Conservation (phyloP, 2,329 filamentous ascomycete species). For the Cordyceps cateniannulata region DNA sequence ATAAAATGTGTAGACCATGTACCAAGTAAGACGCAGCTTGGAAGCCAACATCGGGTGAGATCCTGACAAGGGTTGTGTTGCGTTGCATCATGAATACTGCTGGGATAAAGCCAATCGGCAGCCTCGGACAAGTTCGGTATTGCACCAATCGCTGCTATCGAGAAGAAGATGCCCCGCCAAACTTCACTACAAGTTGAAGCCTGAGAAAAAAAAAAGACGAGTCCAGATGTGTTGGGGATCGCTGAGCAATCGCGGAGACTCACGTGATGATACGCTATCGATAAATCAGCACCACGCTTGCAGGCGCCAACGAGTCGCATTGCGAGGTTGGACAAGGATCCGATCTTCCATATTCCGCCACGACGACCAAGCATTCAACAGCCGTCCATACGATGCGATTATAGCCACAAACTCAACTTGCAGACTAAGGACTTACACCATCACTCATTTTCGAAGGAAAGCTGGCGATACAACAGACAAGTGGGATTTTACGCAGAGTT, state of each 20-base stretch:
- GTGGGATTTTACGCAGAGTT: background rate
- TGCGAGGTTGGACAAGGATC: background rate
- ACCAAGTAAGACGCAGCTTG: background rate
- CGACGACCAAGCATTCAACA: background rate
- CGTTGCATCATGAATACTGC: background rate
- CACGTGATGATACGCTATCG: constrained; percentile 4
- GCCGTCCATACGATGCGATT: constrained; percentile 3
- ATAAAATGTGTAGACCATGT: background rate
- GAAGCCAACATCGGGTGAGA: too few relatives aligned
- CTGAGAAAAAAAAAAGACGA: background rate
- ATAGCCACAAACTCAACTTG: background rate
- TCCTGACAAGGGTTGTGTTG: background rate
- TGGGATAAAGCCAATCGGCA: background rate
- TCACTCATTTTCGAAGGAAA: background rate
- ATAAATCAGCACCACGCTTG: background rate
- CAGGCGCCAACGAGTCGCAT: background rate
- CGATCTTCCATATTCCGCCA: background rate
- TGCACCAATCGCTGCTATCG: background rate
- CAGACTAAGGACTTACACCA: background rate
- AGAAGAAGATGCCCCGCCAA: background rate
- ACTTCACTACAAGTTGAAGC: background rate
- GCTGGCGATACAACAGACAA: background rate
- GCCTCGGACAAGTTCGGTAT: background rate
- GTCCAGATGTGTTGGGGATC: background rate
- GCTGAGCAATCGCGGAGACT: background rate